Evolutionary conservation across 495 filamentous ascomycete genomes (phyloP), one percentile per base, ranked within the genome.

Genomic region (Penicillium silybi): DNA sequence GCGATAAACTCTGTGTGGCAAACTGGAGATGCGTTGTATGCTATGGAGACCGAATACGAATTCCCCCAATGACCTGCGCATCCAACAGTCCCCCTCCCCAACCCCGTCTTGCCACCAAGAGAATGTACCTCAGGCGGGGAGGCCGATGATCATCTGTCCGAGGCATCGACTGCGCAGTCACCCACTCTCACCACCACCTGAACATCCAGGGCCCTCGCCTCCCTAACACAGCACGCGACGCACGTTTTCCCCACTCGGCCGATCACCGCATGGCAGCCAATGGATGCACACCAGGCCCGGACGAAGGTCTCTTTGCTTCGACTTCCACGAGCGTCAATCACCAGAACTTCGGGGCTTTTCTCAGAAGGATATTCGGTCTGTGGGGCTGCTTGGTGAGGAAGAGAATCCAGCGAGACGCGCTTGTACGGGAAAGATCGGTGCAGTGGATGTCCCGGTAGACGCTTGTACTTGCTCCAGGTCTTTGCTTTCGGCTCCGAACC

Each of bases 231-330:
- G 59, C 87, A 89, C 8, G 77, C 74, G 32, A 89, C 54, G 60
- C 87, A 89, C 0, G 79, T 82, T 55, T 82, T 73, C 43, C 82
- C 78, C 40, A 75, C 75, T 25, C 85, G 70, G 44, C 84, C 84
- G 52, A 90, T 80, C 43, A 90, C 55, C 15, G 85, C 86, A 63
- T 88, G 81, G 67, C 78, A 79, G 3, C 85, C 87, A 53, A 75
- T 80, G 51, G 86, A 79, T 2, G 85, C 81, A 58, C 87, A 90
- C 65, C 87, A 78, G 2, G 86, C 85, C 25, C 86, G 74, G 7
- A 76, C 84, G 35, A 89, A 75, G 2, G 87, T 79, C 67, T 87
- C 85, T 50, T 80, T 74, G 42, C 81, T 77, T 25, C 72, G 76
- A 8, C 73, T 56, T 68, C 81, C 63, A 68, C 82, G 57, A 66